Conservation (phyloP, 345 rosid genomes). For the Gossypium raimondii region DNA sequence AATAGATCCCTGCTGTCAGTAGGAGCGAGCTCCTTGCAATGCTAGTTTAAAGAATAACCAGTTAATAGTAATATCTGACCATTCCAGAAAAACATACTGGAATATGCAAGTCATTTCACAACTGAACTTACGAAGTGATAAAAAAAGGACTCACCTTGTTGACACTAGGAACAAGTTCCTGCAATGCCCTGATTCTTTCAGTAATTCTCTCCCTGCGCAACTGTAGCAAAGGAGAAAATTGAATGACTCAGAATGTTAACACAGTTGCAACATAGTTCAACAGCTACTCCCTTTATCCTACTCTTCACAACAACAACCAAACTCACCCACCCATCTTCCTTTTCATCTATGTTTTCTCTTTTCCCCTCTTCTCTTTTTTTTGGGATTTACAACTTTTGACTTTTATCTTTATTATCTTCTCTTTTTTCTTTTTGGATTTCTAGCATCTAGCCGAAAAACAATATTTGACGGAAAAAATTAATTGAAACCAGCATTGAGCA, state of each 20-base stretch:
- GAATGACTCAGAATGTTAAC: background rate
- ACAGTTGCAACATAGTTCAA: background rate
- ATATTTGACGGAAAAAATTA: background rate
- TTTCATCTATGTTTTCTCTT: background rate
- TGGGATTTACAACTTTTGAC: background rate
- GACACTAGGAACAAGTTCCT: conserved; percentile 96
- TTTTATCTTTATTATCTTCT: background rate
- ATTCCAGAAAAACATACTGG: background rate
- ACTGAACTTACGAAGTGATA: conserved; percentile 4
- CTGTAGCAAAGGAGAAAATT: conserved; percentile 37
- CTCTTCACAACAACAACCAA: background rate
- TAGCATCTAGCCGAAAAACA: background rate
- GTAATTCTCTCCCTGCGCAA: conserved; percentile 97
- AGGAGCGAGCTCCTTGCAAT: background rate
- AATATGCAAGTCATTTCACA: background rate
- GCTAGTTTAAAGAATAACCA: background rate
- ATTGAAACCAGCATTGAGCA: background rate
- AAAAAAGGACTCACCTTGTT: conserved; percentile 62
- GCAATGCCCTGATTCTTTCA: conserved; percentile 93
- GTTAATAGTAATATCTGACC: background rate
- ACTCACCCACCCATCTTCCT: background rate
- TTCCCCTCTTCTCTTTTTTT: background rate
- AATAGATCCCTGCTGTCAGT: background rate
- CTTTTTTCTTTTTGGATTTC: background rate
- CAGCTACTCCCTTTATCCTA: background rate